Evolutionary conservation across 2,329 filamentous ascomycete species (phyloP).

Genomic region (Arthrobotrys iridis): DNA sequence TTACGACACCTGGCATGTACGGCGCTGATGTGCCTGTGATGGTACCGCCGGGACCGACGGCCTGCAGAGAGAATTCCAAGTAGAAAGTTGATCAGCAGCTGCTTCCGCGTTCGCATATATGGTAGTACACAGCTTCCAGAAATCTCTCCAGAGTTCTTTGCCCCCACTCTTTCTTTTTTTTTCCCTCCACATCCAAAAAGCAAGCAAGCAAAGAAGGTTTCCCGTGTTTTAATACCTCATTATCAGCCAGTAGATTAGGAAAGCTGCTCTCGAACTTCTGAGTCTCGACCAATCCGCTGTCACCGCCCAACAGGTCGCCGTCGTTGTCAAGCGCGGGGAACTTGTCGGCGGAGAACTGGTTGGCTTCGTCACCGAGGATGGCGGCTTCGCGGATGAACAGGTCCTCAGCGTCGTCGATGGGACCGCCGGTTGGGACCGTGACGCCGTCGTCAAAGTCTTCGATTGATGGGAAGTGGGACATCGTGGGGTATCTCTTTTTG

Average conservation of each 20-base stretch:
- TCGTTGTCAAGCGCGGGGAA: conserved; percentile 63
- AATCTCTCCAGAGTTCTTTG: neutral
- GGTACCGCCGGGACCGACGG: conserved; percentile 77
- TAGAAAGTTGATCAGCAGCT: conserved; percentile 5
- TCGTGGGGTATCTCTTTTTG: no score
- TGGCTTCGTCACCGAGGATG: conserved; percentile 87
- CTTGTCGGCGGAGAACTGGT: conserved; percentile 75
- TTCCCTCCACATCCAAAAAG: neutral
- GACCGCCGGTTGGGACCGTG: conserved; percentile 61
- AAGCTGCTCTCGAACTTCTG: conserved; percentile 84
- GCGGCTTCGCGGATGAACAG: conserved; percentile 94
- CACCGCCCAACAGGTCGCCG: conserved; percentile 77
- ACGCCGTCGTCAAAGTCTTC: conserved; percentile 76
- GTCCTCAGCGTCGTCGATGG: conserved; percentile 73
- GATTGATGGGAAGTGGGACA: conserved; percentile 83
- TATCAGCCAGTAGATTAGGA: conserved; percentile 76
- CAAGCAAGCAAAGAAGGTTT: neutral
- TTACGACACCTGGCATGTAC: conserved; percentile 66
- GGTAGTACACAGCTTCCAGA: neutral
- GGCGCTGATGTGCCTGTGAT: conserved; percentile 77
- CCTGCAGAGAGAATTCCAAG: conserved; percentile 63
- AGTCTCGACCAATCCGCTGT: conserved; percentile 63
- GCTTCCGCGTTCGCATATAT: no score
- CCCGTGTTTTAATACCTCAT: no score
- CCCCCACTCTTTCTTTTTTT: neutral